Evolutionary conservation across 352 stramenopile genomes (phyloP), one percentile per base, ranked within the genome.

Genomic region (Phytophthora hybrid): DNA sequence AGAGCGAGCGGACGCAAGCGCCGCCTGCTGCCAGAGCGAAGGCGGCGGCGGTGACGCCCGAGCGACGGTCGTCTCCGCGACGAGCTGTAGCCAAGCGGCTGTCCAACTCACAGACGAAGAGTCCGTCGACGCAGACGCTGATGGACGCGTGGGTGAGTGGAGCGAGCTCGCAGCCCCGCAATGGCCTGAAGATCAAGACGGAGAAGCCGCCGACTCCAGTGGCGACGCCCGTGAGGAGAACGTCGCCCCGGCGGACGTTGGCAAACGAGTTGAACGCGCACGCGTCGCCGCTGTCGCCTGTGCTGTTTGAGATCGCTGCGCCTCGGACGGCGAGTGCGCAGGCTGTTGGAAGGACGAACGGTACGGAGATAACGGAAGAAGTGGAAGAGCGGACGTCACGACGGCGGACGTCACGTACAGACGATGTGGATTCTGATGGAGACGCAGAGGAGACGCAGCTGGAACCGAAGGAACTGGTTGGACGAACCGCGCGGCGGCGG

Each of bases 291-390:
- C 69, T 75, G 60, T 79, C 72, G n/a, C 71, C 74, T 8, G 66
- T 59, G 8, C 41, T 81, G 4, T 81, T 78, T 67, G 74, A 81
- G 44, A 69, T 80, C 23, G 47, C 69, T 6, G 23, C 23, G 23
- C 47, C 69, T 31, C 9, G 16, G 19, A 23, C 19, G 47, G 3
- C 58, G 34, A 59, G 18, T 26, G 14, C n/a, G 46, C 32, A 63
- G 31, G 31, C 31, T 53, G 21, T 29, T 26, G 23, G 0, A 16
- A 39, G 37, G 54, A 74, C 26, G 14, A 63, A 54, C 4, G 64
- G 41, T 3, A 11, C 41, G 1, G 41, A 10, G 41, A 51, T 7
- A 19, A 51, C 6, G 21, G 16, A 53, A 39, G 37, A 52, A 39
- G 21, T 23, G 21, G 57, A 52, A 5, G 26, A 29, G 4, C 34